Conservation (phyloP, 2,329 filamentous ascomycete species). For the Lithohypha guttulata region DNA sequence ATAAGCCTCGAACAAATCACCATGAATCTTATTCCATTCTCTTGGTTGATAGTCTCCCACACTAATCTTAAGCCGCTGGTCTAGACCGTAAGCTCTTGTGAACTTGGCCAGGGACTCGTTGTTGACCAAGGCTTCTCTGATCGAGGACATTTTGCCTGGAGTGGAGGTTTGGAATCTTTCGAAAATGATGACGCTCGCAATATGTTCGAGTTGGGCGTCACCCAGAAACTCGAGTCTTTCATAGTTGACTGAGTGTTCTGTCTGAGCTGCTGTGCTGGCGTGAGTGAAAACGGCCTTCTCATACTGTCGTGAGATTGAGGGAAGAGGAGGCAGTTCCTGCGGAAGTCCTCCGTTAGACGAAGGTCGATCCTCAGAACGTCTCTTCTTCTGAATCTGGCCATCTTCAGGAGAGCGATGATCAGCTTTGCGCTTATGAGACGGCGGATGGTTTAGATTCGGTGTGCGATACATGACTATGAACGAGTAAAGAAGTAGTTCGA, state of each 20-base stretch:
- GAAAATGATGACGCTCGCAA: slow-evolving; percentile 65
- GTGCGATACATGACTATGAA: too few relatives aligned
- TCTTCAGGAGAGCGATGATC: not conserved
- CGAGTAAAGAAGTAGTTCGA: too few relatives aligned
- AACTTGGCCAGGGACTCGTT: slow-evolving; percentile 68
- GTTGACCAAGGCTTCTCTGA: slow-evolving; percentile 69
- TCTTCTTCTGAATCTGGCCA: slow-evolving; percentile 2
- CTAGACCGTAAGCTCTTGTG: slow-evolving; percentile 59
- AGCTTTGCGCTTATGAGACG: slow-evolving; percentile 7
- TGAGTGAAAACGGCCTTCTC: slow-evolving; percentile 19
- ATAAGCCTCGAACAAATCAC: slow-evolving; percentile 86
- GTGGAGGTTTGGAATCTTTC: slow-evolving; percentile 53
- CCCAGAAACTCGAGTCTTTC: slow-evolving; percentile 82
- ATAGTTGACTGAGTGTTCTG: slow-evolving; percentile 49
- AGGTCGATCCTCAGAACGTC: slow-evolving; percentile 10
- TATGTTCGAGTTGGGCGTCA: slow-evolving; percentile 72
- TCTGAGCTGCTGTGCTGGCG: slow-evolving; percentile 8
- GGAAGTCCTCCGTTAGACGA: slow-evolving; percentile 5
- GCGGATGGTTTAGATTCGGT: too few relatives aligned
- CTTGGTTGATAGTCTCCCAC: slow-evolving; percentile 30
- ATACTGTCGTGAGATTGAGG: slow-evolving; percentile 14
- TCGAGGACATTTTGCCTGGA: slow-evolving; percentile 58
- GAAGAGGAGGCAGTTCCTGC: slow-evolving; percentile 13
- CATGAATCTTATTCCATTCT: slow-evolving; percentile 57
- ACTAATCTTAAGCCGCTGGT: slow-evolving; percentile 52